Evolutionary conservation across 768 basidiomycete species (phyloP).

Genomic region (Boletus sensibilis): DNA sequence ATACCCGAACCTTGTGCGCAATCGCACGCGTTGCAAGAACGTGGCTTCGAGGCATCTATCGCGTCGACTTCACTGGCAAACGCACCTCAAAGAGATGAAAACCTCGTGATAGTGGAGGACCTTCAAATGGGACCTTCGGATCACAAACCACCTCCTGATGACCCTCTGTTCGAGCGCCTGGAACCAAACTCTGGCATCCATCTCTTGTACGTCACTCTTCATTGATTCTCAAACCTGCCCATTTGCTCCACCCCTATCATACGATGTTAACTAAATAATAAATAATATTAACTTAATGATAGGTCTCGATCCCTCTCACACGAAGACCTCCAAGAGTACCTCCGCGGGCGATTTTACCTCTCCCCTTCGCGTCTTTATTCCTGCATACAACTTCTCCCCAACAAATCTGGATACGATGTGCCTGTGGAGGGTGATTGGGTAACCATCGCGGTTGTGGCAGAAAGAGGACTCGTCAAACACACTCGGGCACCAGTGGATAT

Average conservation of each 20-base stretch:
- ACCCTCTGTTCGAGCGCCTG: constrained; percentile 70
- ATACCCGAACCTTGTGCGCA: constrained; percentile 2
- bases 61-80: constrained; percentile 2
- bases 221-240: constrained; percentile 1
- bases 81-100: constrained; percentile 49
- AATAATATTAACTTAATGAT: constrained; percentile 14
- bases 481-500: constrained; percentile 62
- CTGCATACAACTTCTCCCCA: constrained; percentile 68
- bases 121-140: constrained; percentile 77
- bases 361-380: constrained; percentile 90
- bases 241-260: background rate
- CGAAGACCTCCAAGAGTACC: constrained; percentile 74
- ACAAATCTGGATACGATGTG: constrained; percentile 85
- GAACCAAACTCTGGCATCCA: constrained; percentile 93
- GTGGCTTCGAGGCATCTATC: constrained; percentile 1
- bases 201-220: constrained; percentile 57
- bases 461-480: constrained; percentile 76
- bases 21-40: constrained; percentile 4
- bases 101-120: constrained; percentile 70
- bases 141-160: constrained; percentile 66
- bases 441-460: constrained; percentile 93
- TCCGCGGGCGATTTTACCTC: constrained; percentile 82
- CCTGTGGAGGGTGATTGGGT: constrained; percentile 94
- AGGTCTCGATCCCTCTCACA: constrained; percentile 76
- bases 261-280: background rate